A percentile compares a stretch with the other conserved stretches of the same genome.
These are phyloP conservation scores for Oryza officinalis DNA, from an alignment of 176 grass and related monocot genomes.

Conservation along the genomic window DNA sequence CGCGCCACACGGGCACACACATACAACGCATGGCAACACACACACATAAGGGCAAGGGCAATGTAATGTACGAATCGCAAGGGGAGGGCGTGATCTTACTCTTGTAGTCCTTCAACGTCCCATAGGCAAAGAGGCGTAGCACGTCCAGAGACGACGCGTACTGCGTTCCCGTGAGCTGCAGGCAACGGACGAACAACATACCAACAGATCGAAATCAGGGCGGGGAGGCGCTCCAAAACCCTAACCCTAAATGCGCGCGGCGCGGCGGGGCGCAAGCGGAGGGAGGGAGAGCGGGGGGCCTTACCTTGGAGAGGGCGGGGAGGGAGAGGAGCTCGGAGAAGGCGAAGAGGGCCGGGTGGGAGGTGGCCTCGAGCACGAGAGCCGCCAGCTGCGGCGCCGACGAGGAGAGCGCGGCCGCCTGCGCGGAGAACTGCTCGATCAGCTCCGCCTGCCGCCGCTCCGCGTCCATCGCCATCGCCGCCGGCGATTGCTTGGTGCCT, in stretches of 20 bases:
- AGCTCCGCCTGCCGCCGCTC: constrained; percentile 88
- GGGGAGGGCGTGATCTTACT: constrained; percentile 47
- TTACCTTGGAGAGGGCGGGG: constrained; percentile 75
- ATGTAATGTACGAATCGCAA: background rate
- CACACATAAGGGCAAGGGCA: background rate
- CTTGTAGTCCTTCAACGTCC: constrained; percentile 96
- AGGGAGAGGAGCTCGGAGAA: constrained; percentile 97
- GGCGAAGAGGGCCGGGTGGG: constrained; percentile 89
- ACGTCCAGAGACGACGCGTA: constrained; percentile 86
- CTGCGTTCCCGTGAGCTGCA: constrained; percentile 79
- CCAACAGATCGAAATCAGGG: constrained; percentile 35
- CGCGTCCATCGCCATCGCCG: constrained; percentile 63
- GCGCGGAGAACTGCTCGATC: constrained; percentile 84
- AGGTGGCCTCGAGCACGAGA: constrained; percentile 88
- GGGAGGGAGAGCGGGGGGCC: background rate
- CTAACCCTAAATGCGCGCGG: constrained; percentile 1
- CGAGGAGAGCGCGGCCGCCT: constrained; percentile 58
- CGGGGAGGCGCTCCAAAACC: background rate
- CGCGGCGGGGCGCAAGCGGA: background rate
- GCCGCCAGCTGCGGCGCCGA: constrained; percentile 67
- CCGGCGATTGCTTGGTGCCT: background rate
- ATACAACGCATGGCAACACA: background rate
- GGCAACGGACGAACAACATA: background rate
- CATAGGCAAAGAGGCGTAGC: constrained; percentile 93
- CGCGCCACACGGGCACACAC: background rate